Conservation (phyloP, 352 stramenopile species). For the Globisporangium mamillatum region DNA sequence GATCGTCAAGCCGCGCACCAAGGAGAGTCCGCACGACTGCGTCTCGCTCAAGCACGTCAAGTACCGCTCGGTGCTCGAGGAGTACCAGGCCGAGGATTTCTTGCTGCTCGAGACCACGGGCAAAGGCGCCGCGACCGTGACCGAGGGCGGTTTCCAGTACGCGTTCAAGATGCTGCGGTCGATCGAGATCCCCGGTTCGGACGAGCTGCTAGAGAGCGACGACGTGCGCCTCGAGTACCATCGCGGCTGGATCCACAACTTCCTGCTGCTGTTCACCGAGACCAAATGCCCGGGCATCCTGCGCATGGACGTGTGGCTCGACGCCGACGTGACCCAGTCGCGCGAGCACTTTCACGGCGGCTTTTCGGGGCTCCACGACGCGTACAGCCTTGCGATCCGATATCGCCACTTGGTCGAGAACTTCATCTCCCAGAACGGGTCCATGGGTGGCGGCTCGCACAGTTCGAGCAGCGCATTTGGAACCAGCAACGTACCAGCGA, state of each 20-base stretch:
- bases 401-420: slow-evolving; percentile 63
- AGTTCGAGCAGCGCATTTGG: not conserved
- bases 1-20: slow-evolving; percentile 59
- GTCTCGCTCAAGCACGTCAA: slow-evolving; percentile 78
- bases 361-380: slow-evolving; percentile 64
- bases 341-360: slow-evolving; percentile 49
- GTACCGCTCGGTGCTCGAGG: slow-evolving; percentile 59
- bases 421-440: slow-evolving; percentile 25
- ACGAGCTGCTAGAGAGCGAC: slow-evolving; percentile 47
- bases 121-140: slow-evolving; percentile 33
- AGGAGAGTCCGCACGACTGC: slow-evolving; percentile 69
- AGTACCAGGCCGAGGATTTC: slow-evolving; percentile 57
- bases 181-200: slow-evolving; percentile 26
- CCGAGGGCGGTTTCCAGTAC: slow-evolving; percentile 36
- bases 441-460: slow-evolving; percentile 3
- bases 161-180: slow-evolving; percentile 66
- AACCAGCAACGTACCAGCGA: slow-evolving; percentile 21
- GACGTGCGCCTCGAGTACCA: slow-evolving; percentile 44
- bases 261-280: slow-evolving; percentile 57
- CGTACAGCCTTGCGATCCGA: slow-evolving; percentile 59
- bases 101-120: slow-evolving; percentile 58
- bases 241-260: slow-evolving; percentile 56
- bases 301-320: slow-evolving; percentile 73
- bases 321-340: slow-evolving; percentile 56
- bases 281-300: slow-evolving; percentile 51